These are phyloP conservation scores for Erysimum cheiri DNA, from an alignment of 441 rosid genomes.

Conservation along the genomic window DNA sequence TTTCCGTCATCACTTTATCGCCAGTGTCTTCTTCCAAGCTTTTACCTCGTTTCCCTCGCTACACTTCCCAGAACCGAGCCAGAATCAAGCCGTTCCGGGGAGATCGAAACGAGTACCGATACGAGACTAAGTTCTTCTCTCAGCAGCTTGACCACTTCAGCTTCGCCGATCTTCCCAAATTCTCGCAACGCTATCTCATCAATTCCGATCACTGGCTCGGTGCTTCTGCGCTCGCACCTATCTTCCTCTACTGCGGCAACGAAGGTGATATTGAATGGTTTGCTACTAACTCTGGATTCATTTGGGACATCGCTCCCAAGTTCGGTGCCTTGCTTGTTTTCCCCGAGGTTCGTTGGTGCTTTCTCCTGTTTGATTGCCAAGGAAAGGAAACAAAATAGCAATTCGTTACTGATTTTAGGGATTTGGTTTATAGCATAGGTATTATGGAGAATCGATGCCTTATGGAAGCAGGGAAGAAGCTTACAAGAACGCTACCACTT, in stretches of 20 bases:
- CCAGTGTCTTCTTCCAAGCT: conserved; percentile 36
- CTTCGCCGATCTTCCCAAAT: conserved; percentile 69
- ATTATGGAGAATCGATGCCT: conserved; percentile 90
- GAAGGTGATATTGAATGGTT: conserved; percentile 95
- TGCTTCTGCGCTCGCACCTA: conserved; percentile 62
- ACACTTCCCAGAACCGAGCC: conserved; percentile 39
- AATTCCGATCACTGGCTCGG: conserved; percentile 77
- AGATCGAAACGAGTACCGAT: conserved; percentile 47
- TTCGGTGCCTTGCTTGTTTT: conserved; percentile 86
- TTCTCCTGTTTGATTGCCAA: conserved; percentile 1
- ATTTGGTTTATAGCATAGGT: conserved; percentile 65
- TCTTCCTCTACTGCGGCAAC: conserved; percentile 88
- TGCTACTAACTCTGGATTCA: conserved; percentile 76
- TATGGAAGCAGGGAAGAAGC: conserved; percentile 74
- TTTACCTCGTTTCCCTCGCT: conserved; percentile 54
- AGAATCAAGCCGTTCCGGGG: conserved; percentile 17
- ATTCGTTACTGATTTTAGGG: conserved; percentile 18
- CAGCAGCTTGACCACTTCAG: conserved; percentile 89
- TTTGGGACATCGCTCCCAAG: conserved; percentile 83
- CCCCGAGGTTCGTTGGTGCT: conserved; percentile 65
- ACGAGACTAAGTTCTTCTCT: conserved; percentile 67
- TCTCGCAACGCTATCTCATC: conserved; percentile 77
- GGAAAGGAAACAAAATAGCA: not conserved
- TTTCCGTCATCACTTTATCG: conserved; percentile 34
- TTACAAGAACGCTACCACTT: conserved; percentile 68